Evolutionary conservation across 805 yeast species (phyloP), one percentile per base, ranked within the genome.

Genomic region (Kuraishia molischiana): DNA sequence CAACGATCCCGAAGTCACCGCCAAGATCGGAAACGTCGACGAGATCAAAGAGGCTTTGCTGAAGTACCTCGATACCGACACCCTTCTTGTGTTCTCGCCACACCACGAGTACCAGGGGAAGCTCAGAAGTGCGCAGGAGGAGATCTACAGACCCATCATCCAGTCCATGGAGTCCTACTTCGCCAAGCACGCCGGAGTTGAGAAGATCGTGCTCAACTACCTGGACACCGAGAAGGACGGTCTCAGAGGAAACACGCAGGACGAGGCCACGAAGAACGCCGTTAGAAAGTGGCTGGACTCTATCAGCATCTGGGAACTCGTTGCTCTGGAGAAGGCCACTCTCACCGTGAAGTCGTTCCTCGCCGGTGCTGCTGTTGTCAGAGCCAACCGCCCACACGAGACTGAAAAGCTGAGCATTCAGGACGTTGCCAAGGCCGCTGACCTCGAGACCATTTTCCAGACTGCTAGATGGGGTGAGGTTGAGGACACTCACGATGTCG

Each of bases 401-500:
- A 35, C 44, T 2, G 55, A 49, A 30, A 57, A 62, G 38, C 58
- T 71, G 37, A 45, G 75, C 2, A 60, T 84, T 14, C 87, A 81
- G 38, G 84, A 85, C 43, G 69, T 90, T 29, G 81, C 89, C 2
- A 75, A 75, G 49, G 72, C 82, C 41, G 87, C 87, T 8, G 79
- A 82, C 40, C 65, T 92, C 49, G 99, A 92, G 53, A 79, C 79
- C 11, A 77, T 80, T 24, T 74, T 74, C 59, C 99, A 92, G 61
- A 84, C 95, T 26, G 77, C 76, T 18, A 72, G 79, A 52, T 92
- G 98, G 98, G 98, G 98, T 24, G 97, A 90, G 59, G 97, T 90
- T 19, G 97, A 92, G 61, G 98, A 92, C 53, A 86, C 97, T 2
- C 98, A 92, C 54, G 98, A 92, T 56, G 97, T 92, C n/a, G 95